Evolutionary conservation across 78 protist species (phyloP).

Genomic region (Tieghemostelium lacteum): DNA sequence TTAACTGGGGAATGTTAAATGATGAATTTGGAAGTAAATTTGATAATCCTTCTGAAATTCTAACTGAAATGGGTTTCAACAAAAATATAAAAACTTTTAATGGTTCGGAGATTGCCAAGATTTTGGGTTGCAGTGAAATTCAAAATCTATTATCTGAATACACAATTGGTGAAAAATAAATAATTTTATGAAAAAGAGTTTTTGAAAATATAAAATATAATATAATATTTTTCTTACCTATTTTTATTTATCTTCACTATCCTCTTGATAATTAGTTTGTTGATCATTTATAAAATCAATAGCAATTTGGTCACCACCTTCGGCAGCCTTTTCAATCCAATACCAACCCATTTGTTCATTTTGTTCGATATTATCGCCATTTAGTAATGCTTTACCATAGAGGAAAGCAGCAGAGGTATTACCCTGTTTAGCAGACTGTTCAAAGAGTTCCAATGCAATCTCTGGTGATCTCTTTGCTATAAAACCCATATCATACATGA

Average conservation of each 20-base stretch:
- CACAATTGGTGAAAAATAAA: too few relatives aligned
- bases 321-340: not conserved
- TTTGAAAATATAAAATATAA: too few relatives aligned
- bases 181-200: too few relatives aligned
- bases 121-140: too few relatives aligned
- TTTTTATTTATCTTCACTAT: not conserved
- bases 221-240: too few relatives aligned
- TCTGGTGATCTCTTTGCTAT: not conserved
- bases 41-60: too few relatives aligned
- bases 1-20: too few relatives aligned
- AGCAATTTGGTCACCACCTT: not conserved
- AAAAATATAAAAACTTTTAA: too few relatives aligned
- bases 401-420: slow-evolving; percentile 13
- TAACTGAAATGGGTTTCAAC: too few relatives aligned
- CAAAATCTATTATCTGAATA: too few relatives aligned
- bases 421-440: slow-evolving; percentile 15
- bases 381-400: slow-evolving; percentile 3
- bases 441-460: slow-evolving; percentile 13
- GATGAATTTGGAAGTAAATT: too few relatives aligned
- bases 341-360: slow-evolving; percentile 3
- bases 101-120: too few relatives aligned
- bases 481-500: slow-evolving; percentile 37
- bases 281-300: not conserved
- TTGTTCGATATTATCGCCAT: slow-evolving; percentile 9
- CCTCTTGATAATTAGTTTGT: not conserved